Base-by-base conservation (phyloP, 176 grass and related monocot species). In the Poa pratensis region DNA sequence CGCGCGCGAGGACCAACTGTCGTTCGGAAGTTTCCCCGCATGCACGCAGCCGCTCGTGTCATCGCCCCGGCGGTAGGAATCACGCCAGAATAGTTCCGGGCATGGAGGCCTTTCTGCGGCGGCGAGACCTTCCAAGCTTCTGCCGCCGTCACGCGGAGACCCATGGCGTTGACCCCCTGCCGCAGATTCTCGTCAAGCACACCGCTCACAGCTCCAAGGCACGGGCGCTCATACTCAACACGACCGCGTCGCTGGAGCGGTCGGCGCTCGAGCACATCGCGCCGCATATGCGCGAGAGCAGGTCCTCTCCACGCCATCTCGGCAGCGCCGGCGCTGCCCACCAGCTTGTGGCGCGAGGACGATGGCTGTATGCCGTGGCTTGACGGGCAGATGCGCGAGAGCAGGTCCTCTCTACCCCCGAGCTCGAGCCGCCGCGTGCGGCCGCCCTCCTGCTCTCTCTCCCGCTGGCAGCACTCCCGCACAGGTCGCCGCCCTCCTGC, bases 321-420 rank as follows among this genome's bases (percentile, higher is more conserved):
- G 58, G 9, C 58, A 23, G 34, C 34, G 58, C 58, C 58, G 58
- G 22, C 22, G 22, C 58, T 26, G 58, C 58, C 58, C 58, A 26
- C 58, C 58, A 61, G 58, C 58, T 26, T 61, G 58, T 26, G 22
- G 58, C 58, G 58, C 58, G 58, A 61, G 58, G 58, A 61, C 58
- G 58, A 61, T 3, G 58, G 58, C 58, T 61, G 58, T 13, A 26
- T 61, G 58, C 20, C 58, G 58, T 61, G 58, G 58, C 58, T 61
- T 9, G 58, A 61, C 58, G 58, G 22, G 58, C 58, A 61, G 3
- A 32, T 32, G 32, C 32, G 32, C 32, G 32, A 32, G 32, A 32
- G 32, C 32, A 32, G 32, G 32, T 32, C 32, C 32, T 32, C 32
- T 32, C 32, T 32, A 32, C 32, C 32, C 32, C 32, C 32, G 32